Evolutionary conservation across 106 monocot species (phyloP).

Genomic region (Acorus calamus): DNA sequence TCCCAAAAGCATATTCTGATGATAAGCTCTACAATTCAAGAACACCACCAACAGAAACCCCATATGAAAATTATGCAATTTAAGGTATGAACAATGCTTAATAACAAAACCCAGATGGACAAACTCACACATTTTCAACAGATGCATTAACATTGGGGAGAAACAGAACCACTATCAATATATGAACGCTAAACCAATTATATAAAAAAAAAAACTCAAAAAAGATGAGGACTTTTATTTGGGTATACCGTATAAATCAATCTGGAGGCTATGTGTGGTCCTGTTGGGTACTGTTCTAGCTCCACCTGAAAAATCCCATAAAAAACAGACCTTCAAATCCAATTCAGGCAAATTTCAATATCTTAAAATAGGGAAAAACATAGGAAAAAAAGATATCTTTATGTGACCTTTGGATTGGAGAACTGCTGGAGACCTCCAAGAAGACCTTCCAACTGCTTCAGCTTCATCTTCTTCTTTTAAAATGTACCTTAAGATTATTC

Average conservation of each 20-base stretch:
- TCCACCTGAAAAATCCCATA: conserved; percentile 39
- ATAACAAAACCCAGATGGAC: too few species aligned
- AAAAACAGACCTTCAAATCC: background rate
- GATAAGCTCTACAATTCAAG: too few species aligned
- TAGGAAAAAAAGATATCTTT: background rate
- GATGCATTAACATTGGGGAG: too few species aligned
- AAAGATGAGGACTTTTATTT: background rate
- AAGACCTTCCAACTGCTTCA: conserved; percentile 76
- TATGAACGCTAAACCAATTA: background rate
- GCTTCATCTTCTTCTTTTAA: conserved; percentile 38
- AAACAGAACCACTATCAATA: too few species aligned
- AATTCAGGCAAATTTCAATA: background rate
- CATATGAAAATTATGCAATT: background rate
- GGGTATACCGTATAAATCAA: conserved; percentile 58
- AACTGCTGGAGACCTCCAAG: conserved; percentile 63
- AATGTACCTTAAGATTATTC: too few species aligned
- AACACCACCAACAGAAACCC: background rate
- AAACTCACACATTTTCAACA: too few species aligned
- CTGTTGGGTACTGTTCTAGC: conserved; percentile 89
- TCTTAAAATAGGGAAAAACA: background rate
- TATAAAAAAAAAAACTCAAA: background rate
- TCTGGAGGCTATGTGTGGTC: conserved; percentile 85
- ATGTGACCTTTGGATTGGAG: conserved; percentile 52
- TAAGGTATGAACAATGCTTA: background rate
- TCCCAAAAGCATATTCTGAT: too few species aligned